Base-by-base conservation (phyloP, 2,329 filamentous ascomycete genomes). In the Chrysosporium queenslandicum region DNA sequence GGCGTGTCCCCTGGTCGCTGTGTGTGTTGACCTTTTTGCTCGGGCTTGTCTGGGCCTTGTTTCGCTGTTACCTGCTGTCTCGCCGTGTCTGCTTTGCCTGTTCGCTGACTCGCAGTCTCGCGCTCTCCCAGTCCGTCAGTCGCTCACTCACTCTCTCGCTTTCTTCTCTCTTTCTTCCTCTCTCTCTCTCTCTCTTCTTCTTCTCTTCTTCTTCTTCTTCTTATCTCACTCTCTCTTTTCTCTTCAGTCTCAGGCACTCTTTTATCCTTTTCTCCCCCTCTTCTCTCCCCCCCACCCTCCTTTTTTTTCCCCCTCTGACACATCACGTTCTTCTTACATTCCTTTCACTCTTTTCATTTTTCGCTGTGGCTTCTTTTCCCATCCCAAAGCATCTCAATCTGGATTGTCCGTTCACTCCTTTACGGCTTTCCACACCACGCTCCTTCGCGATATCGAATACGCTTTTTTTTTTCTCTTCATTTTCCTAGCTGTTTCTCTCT, bases 351-450 rank as follows among this genome's bases (percentile, higher is more conserved):
- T 25, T 52, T 39, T 46, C 60, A 11, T 57, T 54, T 53, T 50
- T 55, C 52, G n/a, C n/a, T n/a, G n/a, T n/a, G n/a, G n/a, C 48
- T 56, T 56, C 59, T 60, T 56, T 49, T 58, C 59, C 55, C 54
- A 53, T 63, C 54, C 34, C 42, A 42, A 37, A 18, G 4, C 9
- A 39, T 40, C 37, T 40, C 59, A 60, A 56, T 43, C 58, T 50
- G 66, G 66, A 68, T 61, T 66, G 60, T 69, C 69, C 72, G 74
- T 73, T 70, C 54, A 75, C 73, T 76, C 73, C 65, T 76, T 76
- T 66, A 74, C 71, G 72, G 71, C 70, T 66, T 29, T 64, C 68
- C 64, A 64, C 67, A 27, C 29, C 51, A 55, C 55, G 29, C 49
- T 58, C 43, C 47, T 56, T 55, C 42, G 25, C 18, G 25, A 41